Base-by-base conservation (phyloP, 805 yeast species). In the Suhomyces xylopsoci region DNA sequence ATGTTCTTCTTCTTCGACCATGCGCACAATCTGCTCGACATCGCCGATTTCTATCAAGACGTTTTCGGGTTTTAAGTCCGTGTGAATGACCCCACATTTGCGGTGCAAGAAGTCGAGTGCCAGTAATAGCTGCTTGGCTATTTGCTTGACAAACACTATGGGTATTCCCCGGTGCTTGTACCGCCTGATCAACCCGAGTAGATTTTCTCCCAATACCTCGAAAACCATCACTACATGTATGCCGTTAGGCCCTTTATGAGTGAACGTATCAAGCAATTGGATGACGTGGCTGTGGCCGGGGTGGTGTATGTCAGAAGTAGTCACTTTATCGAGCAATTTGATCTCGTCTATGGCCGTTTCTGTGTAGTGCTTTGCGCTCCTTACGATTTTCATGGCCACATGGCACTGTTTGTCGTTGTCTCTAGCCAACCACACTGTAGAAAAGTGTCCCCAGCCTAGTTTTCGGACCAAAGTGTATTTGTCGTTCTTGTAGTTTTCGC, bases 361-460 rank as follows among this genome's bases (percentile, higher is more conserved):
- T 2, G 97, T 84, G 66, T 93, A 94, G 58, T 90, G 92, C 50
- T 82, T 81, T 14, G 97, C 97, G 61, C 96, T 86, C 56, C 97
- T 80, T 24, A 94, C 97, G 60, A 94, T 87, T 68, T 94, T 94
- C 80, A 94, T 81, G 1, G 99, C 99, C 20, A 94, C 98, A 65
- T 88, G 97, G 47, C 81, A 73, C 54, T 81, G 77, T 51, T 77
- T 73, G 56, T 74, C 77, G 50, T 76, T 71, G 48, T 82, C 82
- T 55, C 73, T 79, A 4, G 97, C 98, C 26, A 89, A 75, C 97
- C 97, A 92, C 20, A 90, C 97, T 0, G 97, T 94, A 25, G 96
- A 87, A 66, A 94, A 94, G 70, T 94, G 97, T 34, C 99, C 99
- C 99, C 99, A 94, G 0, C 99, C 99, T 3, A 94, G 76, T 66